These are phyloP conservation scores for Microcyclosporella mali DNA, from an alignment of 2,329 filamentous ascomycete species.

Conservation along the genomic window DNA sequence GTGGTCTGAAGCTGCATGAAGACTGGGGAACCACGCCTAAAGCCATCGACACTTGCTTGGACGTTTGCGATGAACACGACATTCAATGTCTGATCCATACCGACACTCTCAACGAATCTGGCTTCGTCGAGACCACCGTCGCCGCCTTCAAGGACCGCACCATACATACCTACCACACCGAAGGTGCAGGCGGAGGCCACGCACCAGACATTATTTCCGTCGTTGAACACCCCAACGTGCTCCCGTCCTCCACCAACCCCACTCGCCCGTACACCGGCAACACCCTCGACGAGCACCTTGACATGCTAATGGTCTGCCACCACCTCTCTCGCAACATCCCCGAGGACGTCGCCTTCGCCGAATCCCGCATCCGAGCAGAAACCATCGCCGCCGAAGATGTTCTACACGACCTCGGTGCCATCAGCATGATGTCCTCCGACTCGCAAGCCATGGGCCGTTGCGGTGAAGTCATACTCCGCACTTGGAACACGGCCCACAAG, in stretches of 20 bases:
- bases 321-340: constrained; percentile 88
- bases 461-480: constrained; percentile 85
- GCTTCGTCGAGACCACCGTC: constrained; percentile 91
- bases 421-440: constrained; percentile 96
- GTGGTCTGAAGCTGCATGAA: constrained; percentile 89
- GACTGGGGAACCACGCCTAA: constrained; percentile 92
- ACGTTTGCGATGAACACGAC: constrained; percentile 79
- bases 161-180: constrained; percentile 95
- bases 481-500: constrained; percentile 97
- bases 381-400: constrained; percentile 97
- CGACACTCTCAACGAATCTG: constrained; percentile 91
- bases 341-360: constrained; percentile 92
- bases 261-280: constrained; percentile 86
- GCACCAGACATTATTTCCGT: constrained; percentile 94
- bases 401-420: constrained; percentile 87
- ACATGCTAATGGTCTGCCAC: constrained; percentile 98
- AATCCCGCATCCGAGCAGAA: constrained; percentile 88
- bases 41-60: constrained; percentile 79
- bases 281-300: constrained; percentile 90
- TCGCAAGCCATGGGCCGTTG: constrained; percentile 96
- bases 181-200: constrained; percentile 90
- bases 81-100: constrained; percentile 93
- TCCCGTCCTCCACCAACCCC: constrained; percentile 87
- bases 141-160: constrained; percentile 77
- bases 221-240: constrained; percentile 79